Evolutionary conservation across 208 protist genomes (phyloP), one percentile per base, ranked within the genome.

Genomic region (Acanthamoeba royreba): DNA sequence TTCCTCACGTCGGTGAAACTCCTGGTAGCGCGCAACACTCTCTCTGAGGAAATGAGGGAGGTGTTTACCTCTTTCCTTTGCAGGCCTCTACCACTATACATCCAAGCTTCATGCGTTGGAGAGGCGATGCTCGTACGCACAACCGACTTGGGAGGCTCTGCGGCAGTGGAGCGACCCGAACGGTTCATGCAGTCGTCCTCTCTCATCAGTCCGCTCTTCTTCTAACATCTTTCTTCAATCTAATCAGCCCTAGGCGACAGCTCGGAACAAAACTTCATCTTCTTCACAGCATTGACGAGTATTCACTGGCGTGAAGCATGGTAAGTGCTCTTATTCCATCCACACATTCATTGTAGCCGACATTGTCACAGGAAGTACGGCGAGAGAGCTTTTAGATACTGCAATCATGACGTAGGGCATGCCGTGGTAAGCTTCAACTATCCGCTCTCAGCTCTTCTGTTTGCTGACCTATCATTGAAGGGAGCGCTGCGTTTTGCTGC

Each of bases 241-340:
- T 5, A 8, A 19, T 33, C 31, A 43, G 66, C n/a, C 66, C 9
- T 40, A 8, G 28, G 35, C 31, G 22, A 22, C 66, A 55, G 45
- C 40, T 3, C 40, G 9, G 5, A 8, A 61, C 22, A 61, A 61
- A n/a, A n/a, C 53, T 89, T 55, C 31, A n/a, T 40, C 47, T 89
- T 89, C 52, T 89, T 89, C 38, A 66, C 81, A n/a, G 81, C 81
- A 1, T 40, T 89, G 13, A 89, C 81, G 19, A 89, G 81, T 47
- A 89, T 89, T 5, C 81, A 55, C 9, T 89, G 81, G 81, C 45
- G 81, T 13, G 81, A 89, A n/a, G 81, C 81, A 61, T 89, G 81
- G 81, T 89, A 28, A n/a, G 25, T 25, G 66, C 17, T n/a, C 19
- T n/a, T 79, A 19, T 28, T 25, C 43, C 43, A 5, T 4, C 43